Evolutionary conservation across 148 eudicot genomes (phyloP), one percentile per base, ranked within the genome.

Genomic region (Nepenthes mirabilis): DNA sequence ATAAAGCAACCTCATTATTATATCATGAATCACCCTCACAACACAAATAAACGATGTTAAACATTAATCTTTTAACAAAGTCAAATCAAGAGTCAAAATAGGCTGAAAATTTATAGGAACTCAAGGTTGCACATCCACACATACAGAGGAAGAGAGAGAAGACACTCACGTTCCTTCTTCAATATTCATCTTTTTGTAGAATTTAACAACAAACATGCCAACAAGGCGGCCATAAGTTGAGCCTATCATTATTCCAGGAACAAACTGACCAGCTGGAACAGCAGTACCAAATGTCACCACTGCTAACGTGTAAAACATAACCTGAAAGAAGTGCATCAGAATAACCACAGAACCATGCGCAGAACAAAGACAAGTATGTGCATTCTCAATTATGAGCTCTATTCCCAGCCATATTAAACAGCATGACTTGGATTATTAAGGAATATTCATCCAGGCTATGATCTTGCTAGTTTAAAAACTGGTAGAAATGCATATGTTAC

Each of bases 211-310:
- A 77, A 91, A 91, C 94, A 82, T 88, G 79, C 98, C 98, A 66
- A 91, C 98, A 75, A 91, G 93, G 52, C 98, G 98, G 14, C 98
- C 98, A 69, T 88, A 91, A 34, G 98, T 91, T 66, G 98, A 91
- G 61, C 98, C 98, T 65, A 91, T 91, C 98, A 91, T 86, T 61
- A 91, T 91, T 56, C 98, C 98, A 59, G 98, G 98, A 65, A 91
- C 95, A 82, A 91, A 91, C 69, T 91, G 98, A 48, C 98, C 98
- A 69, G 96, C 98, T 33, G 98, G 98, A 59, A 91, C 98, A 73
- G 98, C 90, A 65, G 98, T 88, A 56, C 98, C 98, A 78, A 85
- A 91, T 12, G 98, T 91, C 58, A 91, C 82, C 66, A 91, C 98
- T 59, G 98, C 96, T 72, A 91, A 74, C 60, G 81, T 55, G 68